These are phyloP conservation scores for Ramalina intermedia DNA, from an alignment of 495 filamentous ascomycete genomes.

Conservation along the genomic window DNA sequence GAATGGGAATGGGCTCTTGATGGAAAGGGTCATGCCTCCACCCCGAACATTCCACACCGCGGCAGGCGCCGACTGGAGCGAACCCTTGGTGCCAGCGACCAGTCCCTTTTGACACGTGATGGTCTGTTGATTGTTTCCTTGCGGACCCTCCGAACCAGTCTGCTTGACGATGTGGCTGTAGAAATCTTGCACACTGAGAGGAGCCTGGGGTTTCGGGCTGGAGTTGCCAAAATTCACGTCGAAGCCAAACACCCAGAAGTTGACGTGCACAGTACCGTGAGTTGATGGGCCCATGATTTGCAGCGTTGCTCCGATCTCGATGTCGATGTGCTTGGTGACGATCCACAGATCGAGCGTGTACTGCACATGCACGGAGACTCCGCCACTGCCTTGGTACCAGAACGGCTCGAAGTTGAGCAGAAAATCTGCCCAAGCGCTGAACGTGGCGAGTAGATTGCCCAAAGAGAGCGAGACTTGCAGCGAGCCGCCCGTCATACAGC, in stretches of 20 bases:
- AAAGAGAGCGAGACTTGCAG: slow-evolving; percentile 18
- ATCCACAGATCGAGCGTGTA: slow-evolving; percentile 26
- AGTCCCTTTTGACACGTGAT: not conserved
- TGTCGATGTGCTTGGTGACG: slow-evolving; percentile 19
- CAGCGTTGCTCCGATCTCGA: slow-evolving; percentile 25
- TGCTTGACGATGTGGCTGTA: not conserved
- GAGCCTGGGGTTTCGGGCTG: not conserved
- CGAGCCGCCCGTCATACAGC: slow-evolving; percentile 32
- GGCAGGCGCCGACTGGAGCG: not conserved
- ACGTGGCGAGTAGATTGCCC: slow-evolving; percentile 25
- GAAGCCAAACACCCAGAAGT: slow-evolving; percentile 32
- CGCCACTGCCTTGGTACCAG: slow-evolving; percentile 24
- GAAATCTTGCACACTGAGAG: not conserved
- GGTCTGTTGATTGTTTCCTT: not conserved
- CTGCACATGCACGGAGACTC: slow-evolving; percentile 25
- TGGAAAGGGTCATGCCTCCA: not conserved
- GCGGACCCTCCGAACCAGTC: no score
- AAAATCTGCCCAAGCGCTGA: slow-evolving; percentile 32
- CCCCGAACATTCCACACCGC: not conserved
- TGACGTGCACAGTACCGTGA: slow-evolving; percentile 21
- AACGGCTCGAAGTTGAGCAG: slow-evolving; percentile 39
- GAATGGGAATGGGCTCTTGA: not conserved
- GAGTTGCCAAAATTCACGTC: slow-evolving; percentile 28
- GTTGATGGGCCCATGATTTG: slow-evolving; percentile 26
- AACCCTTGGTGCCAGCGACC: not conserved